Conservation (phyloP, 257 asterid species). For the Nicotiana undulata region DNA sequence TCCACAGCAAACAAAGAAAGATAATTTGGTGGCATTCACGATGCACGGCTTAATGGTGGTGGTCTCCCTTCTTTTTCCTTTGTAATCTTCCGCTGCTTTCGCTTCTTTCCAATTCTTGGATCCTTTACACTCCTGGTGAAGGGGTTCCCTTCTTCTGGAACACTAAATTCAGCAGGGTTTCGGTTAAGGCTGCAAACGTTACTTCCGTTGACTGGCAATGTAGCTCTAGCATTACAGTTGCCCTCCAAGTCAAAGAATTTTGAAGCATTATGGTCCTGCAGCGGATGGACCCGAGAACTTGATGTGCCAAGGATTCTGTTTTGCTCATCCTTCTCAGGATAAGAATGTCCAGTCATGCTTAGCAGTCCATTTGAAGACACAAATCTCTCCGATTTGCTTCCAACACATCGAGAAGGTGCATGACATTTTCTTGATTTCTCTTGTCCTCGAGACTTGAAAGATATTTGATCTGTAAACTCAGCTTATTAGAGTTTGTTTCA, state of each 20-base stretch:
- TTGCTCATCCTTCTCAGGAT: constrained; percentile 12
- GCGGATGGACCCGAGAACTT: not conserved
- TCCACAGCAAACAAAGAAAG: not conserved
- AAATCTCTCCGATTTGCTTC: constrained; percentile 1
- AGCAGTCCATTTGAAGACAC: constrained; percentile 8
- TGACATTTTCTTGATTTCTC: constrained; percentile 11
- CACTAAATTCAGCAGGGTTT: constrained; percentile 80
- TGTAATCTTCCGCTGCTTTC: constrained; percentile 28
- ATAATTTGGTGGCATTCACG: not conserved
- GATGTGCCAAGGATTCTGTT: constrained; percentile 6
- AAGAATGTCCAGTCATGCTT: constrained; percentile 5
- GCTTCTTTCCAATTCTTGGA: constrained; percentile 27
- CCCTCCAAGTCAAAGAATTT: constrained; percentile 12
- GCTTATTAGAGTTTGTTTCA: not conserved
- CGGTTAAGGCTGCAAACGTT: constrained; percentile 30
- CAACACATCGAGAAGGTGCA: not conserved
- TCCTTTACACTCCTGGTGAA: constrained; percentile 47
- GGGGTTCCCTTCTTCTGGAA: constrained; percentile 41
- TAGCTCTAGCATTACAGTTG: not conserved
- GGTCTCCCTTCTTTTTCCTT: constrained; percentile 24
- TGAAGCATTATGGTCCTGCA: not conserved
- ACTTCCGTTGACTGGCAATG: constrained; percentile 6
- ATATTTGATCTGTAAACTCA: constrained; percentile 17
- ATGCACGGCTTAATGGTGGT: not conserved
- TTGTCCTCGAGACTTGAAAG: constrained; percentile 13